Evolutionary conservation across 495 filamentous ascomycete genomes (phyloP).

Genomic region (Glutinoglossum americanum): DNA sequence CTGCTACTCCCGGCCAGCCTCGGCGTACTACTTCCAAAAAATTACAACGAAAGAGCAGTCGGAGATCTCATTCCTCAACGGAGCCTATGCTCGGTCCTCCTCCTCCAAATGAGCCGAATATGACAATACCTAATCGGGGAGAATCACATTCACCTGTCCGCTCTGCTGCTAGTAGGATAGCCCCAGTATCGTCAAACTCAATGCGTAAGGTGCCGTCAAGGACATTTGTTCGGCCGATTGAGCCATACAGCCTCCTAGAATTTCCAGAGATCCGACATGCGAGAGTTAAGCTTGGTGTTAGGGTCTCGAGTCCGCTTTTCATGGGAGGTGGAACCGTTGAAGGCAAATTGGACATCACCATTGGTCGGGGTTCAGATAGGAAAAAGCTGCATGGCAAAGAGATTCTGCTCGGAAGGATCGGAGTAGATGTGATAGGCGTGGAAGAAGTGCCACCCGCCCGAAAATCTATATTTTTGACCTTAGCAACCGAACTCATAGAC

Average conservation of each 20-base stretch:
- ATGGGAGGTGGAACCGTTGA: slow-evolving; percentile 22
- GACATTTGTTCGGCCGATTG: slow-evolving; percentile 20
- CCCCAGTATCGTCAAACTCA: neutral
- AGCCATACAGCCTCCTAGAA: slow-evolving; percentile 19
- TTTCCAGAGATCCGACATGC: slow-evolving; percentile 16
- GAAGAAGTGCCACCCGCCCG: slow-evolving; percentile 23
- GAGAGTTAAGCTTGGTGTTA: slow-evolving; percentile 16
- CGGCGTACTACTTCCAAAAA: neutral
- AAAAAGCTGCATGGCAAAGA: slow-evolving; percentile 7
- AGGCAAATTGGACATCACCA: slow-evolving; percentile 17
- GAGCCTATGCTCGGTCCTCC: neutral
- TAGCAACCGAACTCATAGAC: slow-evolving; percentile 30
- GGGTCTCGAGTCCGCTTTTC: slow-evolving; percentile 16
- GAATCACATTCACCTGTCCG: slow-evolving; percentile 1
- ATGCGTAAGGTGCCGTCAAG: slow-evolving; percentile 11
- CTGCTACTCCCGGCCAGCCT: neutral
- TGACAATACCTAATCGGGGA: neutral
- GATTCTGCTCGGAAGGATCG: slow-evolving; percentile 22
- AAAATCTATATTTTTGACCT: slow-evolving; percentile 25
- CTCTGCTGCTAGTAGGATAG: neutral
- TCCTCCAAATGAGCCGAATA: neutral
- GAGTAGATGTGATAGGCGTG: slow-evolving; percentile 28
- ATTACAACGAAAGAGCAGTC: neutral
- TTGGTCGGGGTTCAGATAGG: slow-evolving; percentile 15
- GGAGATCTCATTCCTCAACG: neutral